Percentiles rank a stretch among this genome's conserved stretches.
These are phyloP conservation scores for Colletotrichum cordylinicola DNA, from an alignment of 2,329 filamentous ascomycete genomes.

Conservation along the genomic window DNA sequence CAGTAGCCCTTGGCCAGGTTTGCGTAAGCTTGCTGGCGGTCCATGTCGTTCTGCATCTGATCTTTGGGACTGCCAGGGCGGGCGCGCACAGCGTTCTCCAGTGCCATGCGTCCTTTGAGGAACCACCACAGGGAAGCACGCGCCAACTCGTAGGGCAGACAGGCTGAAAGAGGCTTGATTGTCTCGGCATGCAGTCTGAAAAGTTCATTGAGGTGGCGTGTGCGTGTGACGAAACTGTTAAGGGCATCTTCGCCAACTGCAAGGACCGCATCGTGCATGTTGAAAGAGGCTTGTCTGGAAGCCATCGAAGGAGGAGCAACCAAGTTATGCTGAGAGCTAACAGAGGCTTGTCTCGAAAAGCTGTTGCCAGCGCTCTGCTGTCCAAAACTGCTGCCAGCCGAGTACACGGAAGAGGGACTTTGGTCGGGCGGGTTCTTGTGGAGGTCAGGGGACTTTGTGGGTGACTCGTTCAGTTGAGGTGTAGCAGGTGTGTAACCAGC, in stretches of 20 bases:
- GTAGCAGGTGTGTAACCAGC: constrained; percentile 27
- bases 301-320: constrained; percentile 30
- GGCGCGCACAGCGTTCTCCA: constrained; percentile 75
- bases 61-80: constrained; percentile 60
- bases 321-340: constrained; percentile 21
- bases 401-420: constrained; percentile 42
- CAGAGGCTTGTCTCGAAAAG: constrained; percentile 21
- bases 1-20: constrained; percentile 87
- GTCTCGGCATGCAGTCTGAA: constrained; percentile 82
- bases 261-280: constrained; percentile 45
- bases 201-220: constrained; percentile 75
- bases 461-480: constrained; percentile 29
- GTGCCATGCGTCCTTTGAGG: constrained; percentile 75
- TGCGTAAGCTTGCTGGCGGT: constrained; percentile 79
- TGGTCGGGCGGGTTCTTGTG: constrained; percentile 36
- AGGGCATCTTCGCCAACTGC: constrained; percentile 70
- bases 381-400: constrained; percentile 5
- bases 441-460: constrained; percentile 25
- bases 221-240: constrained; percentile 71
- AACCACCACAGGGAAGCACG: constrained; percentile 90
- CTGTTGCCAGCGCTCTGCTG: constrained; percentile 5
- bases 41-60: constrained; percentile 58
- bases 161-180: constrained; percentile 68
- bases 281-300: constrained; percentile 38
- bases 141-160: constrained; percentile 70